These are phyloP conservation scores for Suillus placidus DNA, from an alignment of 768 basidiomycete species.

Conservation along the genomic window DNA sequence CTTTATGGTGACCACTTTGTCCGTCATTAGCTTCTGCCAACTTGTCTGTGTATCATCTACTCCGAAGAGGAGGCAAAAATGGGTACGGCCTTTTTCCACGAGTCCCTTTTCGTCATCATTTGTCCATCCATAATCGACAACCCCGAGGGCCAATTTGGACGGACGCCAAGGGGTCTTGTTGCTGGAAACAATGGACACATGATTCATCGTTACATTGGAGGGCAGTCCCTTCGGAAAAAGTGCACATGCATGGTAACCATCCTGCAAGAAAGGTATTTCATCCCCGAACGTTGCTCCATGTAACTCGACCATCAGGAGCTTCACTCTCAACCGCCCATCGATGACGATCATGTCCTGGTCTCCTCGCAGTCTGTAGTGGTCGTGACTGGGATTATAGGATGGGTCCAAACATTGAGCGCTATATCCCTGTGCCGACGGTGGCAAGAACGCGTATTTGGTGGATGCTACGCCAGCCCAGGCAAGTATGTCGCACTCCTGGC, in stretches of 20 bases:
- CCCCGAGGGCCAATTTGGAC: conserved; percentile 20
- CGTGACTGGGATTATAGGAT: conserved; percentile 8
- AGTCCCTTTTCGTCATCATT: conserved; percentile 15
- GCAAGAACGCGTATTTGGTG: conserved; percentile 12
- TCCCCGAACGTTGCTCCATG: background rate
- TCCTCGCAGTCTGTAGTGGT: conserved; percentile 25
- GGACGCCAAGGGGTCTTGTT: background rate
- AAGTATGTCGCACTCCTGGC: conserved; percentile 25
- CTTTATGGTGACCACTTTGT: conserved; percentile 23
- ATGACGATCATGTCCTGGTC: conserved; percentile 18
- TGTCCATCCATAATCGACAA: conserved; percentile 26
- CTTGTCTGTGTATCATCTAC: background rate
- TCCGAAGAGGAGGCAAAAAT: conserved; percentile 26
- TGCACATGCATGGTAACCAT: background rate
- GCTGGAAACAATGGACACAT: background rate
- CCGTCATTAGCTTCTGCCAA: conserved; percentile 18
- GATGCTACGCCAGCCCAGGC: conserved; percentile 26
- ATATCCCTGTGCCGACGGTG: conserved; percentile 20
- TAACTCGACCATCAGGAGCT: background rate
- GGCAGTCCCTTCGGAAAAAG: background rate
- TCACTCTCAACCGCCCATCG: background rate
- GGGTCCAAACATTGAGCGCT: conserved; percentile 5
- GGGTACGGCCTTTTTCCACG: conserved; percentile 6
- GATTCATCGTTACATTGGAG: background rate
- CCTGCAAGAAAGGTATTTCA: background rate